Base-by-base conservation (phyloP, 768 basidiomycete species). In the Pleurotus platypus region DNA sequence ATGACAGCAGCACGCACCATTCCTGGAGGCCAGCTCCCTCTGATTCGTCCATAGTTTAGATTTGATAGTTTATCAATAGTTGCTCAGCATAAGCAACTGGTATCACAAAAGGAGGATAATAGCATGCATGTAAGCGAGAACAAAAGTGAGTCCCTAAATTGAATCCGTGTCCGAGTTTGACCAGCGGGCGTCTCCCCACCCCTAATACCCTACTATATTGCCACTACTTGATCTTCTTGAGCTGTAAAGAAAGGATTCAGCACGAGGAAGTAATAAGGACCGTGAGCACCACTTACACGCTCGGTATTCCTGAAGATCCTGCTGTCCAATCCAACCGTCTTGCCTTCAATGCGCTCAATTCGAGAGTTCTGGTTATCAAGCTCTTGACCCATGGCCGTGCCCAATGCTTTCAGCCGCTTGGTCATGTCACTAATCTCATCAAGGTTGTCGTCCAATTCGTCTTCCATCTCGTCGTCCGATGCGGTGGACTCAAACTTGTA, bases 401-500 rank as follows among this genome's bases (percentile, higher is more conserved):
- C 91, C 16, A 95, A 74, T 2, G 85, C 83, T 71, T 90, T 92
- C 59, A 97, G 78, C 46, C 84, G 77, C 73, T 86, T 90, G 2
- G 90, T 84, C 51, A 88, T 82, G 50, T 85, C 86, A 37, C 82
- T 75, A 58, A 96, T 89, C 70, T 96, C 94, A 67, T 91, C 86
- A 22, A 99, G 74, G 69, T 98, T 98, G 61, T 81, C 84, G 64
- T 98, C 96, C 38, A 99, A 65, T 72, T 98, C 94, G 63, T 98
- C 89, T 74, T 99, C 96, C 1, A 96, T 62, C 71, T 95, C 94
- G 63, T 98, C 94, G 65, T 99, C 96, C 5, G 89, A 92, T 2
- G 81, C 92, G 38, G 84, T 89, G 24, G 85, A 85, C 63, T 99
- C 96, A 65, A 98, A 97, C 72, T 98, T 94, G 69, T 84, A 98